Percentiles rank a stretch among this genome's conserved stretches.
Conservation (phyloP, 2,329 filamentous ascomycete species). For the Hypomyces perniciosus region DNA sequence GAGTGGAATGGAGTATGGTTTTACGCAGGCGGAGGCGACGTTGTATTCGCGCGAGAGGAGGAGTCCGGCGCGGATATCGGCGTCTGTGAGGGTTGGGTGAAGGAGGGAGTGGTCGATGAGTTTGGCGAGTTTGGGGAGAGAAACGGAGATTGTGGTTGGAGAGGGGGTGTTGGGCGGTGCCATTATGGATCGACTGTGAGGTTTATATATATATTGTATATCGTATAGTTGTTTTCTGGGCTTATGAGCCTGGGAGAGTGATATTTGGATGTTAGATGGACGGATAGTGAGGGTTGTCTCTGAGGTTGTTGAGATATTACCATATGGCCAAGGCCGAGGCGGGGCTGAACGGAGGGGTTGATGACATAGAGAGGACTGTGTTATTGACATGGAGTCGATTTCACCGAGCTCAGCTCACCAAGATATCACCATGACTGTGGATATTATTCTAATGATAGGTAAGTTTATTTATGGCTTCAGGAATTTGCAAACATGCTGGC, state of each 20-base stretch:
- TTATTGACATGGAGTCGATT: too few species aligned
- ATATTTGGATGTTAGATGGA: neutral
- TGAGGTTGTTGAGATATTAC: constrained; percentile 16
- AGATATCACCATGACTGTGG: too few species aligned
- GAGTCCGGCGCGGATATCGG: constrained; percentile 44
- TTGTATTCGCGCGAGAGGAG: constrained; percentile 39
- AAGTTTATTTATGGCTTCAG: too few species aligned
- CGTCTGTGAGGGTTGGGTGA: constrained; percentile 56
- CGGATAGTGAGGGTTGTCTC: neutral
- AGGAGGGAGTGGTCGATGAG: constrained; percentile 57
- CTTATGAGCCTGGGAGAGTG: too few species aligned
- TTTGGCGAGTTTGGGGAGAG: constrained; percentile 42
- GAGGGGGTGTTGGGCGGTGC: constrained; percentile 16
- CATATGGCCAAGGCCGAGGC: neutral
- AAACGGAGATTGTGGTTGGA: constrained; percentile 33
- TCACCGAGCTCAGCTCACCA: too few species aligned
- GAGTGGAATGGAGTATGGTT: constrained; percentile 48
- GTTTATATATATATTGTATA: neutral
- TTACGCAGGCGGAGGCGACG: constrained; percentile 53
- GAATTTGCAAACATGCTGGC: too few species aligned
- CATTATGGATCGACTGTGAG: neutral
- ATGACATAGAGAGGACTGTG: too few species aligned
- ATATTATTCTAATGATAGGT: too few species aligned
- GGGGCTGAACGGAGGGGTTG: neutral
- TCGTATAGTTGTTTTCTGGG: neutral